Conservation (phyloP, 768 basidiomycete species). For the Rhizopogon salebrosus region DNA sequence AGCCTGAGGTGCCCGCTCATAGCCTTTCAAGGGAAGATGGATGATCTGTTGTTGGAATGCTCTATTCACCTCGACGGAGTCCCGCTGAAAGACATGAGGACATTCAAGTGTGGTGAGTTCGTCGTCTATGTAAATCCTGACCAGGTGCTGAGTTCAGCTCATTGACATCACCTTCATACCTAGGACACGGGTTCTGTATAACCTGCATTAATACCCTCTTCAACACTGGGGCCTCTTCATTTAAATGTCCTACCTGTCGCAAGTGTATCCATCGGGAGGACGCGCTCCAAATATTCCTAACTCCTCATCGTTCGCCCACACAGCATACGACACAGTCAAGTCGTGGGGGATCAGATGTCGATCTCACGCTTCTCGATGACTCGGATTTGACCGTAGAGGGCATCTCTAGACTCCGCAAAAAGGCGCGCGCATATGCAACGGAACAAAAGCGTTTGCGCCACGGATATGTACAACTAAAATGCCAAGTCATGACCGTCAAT, state of each 20-base stretch:
- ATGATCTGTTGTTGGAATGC: constrained; percentile 22
- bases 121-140: neutral
- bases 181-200: constrained; percentile 29
- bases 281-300: constrained; percentile 20
- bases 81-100: constrained; percentile 20
- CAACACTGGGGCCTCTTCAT: constrained; percentile 2
- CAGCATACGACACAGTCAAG: neutral
- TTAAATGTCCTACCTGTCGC: constrained; percentile 24
- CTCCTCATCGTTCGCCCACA: constrained; percentile 10
- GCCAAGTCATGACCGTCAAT: too few relatives aligned
- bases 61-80: constrained; percentile 27
- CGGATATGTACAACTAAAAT: neutral
- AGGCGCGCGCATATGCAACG: neutral
- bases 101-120: constrained; percentile 25
- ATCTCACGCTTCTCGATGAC: neutral
- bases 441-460: neutral
- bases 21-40: constrained; percentile 4
- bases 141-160: constrained; percentile 8
- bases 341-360: neutral
- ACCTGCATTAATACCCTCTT: constrained; percentile 21
- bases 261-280: constrained; percentile 22
- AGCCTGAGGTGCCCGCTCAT: neutral
- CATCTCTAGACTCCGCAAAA: constrained; percentile 2
- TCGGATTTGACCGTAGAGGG: neutral
- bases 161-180: constrained; percentile 6